phyloP scores from a whole-genome alignment of 352 stramenopile genomes.

The Halophytophthora polymorphica region DNA sequence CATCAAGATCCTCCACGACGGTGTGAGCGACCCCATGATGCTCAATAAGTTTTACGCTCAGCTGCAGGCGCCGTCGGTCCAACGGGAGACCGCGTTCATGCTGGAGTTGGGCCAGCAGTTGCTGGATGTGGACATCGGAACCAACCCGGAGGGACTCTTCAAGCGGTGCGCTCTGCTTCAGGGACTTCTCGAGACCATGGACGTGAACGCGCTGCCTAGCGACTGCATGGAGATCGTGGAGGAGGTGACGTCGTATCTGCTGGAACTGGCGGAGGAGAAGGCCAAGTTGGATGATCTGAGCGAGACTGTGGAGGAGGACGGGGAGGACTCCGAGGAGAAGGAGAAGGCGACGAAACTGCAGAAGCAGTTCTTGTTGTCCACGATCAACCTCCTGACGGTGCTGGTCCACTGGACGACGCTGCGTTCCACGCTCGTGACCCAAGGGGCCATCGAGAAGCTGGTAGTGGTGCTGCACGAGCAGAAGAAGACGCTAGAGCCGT shows the following conservation, averaged over 20 bases:
- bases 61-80: constrained; percentile 39
- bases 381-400: constrained; percentile 45
- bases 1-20: constrained; percentile 69
- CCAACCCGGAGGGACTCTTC: constrained; percentile 54
- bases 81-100: constrained; percentile 62
- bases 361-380: constrained; percentile 25
- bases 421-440: constrained; percentile 46
- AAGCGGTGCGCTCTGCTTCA: constrained; percentile 63
- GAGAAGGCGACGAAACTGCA: background rate
- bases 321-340: constrained; percentile 15
- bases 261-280: constrained; percentile 30
- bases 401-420: constrained; percentile 27
- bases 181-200: constrained; percentile 45
- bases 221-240: constrained; percentile 63
- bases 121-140: constrained; percentile 55
- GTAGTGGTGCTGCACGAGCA: constrained; percentile 50
- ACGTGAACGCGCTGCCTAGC: constrained; percentile 34
- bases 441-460: constrained; percentile 55
- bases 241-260: constrained; percentile 52
- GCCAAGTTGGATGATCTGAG: constrained; percentile 1
- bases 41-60: constrained; percentile 63
- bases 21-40: constrained; percentile 38
- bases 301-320: constrained; percentile 5
- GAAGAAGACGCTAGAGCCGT: constrained; percentile 25
- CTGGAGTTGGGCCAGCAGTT: constrained; percentile 64